Percentiles rank a stretch among this genome's conserved stretches.
These are phyloP conservation scores for Alternaria sp. DNA, from an alignment of 2,329 filamentous ascomycete genomes.

Conservation along the genomic window DNA sequence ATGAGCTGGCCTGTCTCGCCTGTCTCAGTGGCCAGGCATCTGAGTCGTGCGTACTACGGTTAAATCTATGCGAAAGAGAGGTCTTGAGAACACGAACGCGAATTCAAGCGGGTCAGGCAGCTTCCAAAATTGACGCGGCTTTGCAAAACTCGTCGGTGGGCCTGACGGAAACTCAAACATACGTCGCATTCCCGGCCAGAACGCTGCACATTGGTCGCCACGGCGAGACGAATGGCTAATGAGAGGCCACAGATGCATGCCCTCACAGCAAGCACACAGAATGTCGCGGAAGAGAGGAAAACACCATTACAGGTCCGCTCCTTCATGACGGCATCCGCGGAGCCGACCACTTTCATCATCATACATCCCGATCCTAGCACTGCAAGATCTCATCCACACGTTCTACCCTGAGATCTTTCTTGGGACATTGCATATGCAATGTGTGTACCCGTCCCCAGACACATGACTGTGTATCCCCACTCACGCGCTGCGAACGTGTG, in stretches of 20 bases:
- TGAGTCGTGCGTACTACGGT: conserved; percentile 7
- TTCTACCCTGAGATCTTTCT: conserved; percentile 14
- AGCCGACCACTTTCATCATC: not conserved
- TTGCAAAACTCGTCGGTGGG: conserved; percentile 1
- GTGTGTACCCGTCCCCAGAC: conserved; percentile 17
- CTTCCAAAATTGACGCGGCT: not conserved
- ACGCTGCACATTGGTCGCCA: not conserved
- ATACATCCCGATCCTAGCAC: conserved; percentile 6
- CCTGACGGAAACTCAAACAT: not conserved
- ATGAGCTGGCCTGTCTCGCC: not conserved
- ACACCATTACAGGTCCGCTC: not conserved
- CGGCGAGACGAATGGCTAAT: not conserved
- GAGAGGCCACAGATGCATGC: not conserved
- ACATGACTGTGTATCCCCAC: conserved; percentile 13
- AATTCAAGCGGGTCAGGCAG: conserved; percentile 3
- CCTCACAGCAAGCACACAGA: not conserved
- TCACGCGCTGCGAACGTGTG: conserved; percentile 21
- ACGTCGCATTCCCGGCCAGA: not conserved
- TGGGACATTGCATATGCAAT: conserved; percentile 20
- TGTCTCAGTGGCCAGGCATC: not conserved
- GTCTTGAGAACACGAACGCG: conserved; percentile 9
- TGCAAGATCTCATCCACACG: conserved; percentile 3
- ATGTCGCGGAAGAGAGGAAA: not conserved
- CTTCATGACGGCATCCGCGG: not conserved
- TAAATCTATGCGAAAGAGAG: conserved; percentile 9